Base-by-base conservation (phyloP, 306 rosid species). In the Prinsepia uniflora region DNA sequence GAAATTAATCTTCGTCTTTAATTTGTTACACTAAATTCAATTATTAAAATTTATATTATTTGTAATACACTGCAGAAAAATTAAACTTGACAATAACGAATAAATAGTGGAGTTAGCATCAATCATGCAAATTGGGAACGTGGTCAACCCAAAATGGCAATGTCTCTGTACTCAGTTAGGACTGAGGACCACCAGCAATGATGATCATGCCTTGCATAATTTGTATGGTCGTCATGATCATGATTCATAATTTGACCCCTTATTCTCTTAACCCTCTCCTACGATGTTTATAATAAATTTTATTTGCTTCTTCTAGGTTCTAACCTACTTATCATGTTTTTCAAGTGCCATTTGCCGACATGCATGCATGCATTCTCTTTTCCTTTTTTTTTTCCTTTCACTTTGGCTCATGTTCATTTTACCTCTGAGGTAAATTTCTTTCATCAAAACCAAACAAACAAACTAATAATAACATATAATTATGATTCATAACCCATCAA, bases 91-190 rank as follows among this genome's bases (percentile, higher is more conserved):
- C 36, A 30, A 30, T 30, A 30, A 30, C 2, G 3, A 30, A 30
- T 30, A 0, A 30, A 30, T 30, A 30, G 36, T 30, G 4, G 36
- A 2, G 3, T 30, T 30, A 30, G 36, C 30, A 30, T 30, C 36
- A 2, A 30, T 30, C 36, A 30, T 30, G 36, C 36, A 30, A 30
- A n/a, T 24, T 30, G 36, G 4, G 34, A 50, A 43, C 43, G 36
- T 40, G 11, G 83, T 79, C 80, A 79, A 79, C 73, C 68, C 69
- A 34, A 41, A 7, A 46, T 53, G 36, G 57, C 71, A 50, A 50
- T 13, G 36, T 30, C 36, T 30, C 36, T 30, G 36, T 30, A 47
- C 2, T 1, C 22, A 6, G 58, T 8, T 53, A 22, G 4, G 46
- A 10, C 34, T 13, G 11, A n/a, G 74, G 75, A 68, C 72, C 67